Percentiles rank a stretch among this genome's conserved stretches.
These are phyloP conservation scores for Serendipita indica DNA, from an alignment of 768 basidiomycete species.

Conservation along the genomic window DNA sequence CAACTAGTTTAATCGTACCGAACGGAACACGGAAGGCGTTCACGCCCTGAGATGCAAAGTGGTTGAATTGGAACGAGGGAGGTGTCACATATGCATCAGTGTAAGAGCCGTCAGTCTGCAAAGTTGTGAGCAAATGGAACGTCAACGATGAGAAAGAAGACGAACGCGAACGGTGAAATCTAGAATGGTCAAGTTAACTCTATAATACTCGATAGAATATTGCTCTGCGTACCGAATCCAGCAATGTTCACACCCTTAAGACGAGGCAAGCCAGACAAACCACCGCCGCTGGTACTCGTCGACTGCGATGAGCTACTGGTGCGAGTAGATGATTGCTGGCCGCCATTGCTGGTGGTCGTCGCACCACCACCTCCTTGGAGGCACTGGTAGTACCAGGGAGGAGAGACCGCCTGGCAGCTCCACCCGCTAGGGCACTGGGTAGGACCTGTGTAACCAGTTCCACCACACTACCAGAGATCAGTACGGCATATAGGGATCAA, in stretches of 20 bases:
- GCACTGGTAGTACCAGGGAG: not conserved
- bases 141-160: conserved; percentile 16
- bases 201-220: conserved; percentile 18
- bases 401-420: not conserved
- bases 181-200: conserved; percentile 20
- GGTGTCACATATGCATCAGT: conserved; percentile 26
- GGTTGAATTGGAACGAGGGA: conserved; percentile 31
- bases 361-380: not conserved
- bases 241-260: conserved; percentile 37
- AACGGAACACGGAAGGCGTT: conserved; percentile 34
- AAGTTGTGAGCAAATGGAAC: not conserved
- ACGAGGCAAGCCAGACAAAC: conserved; percentile 21
- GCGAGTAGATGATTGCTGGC: not conserved
- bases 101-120: conserved; percentile 31
- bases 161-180: not conserved
- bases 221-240: conserved; percentile 29
- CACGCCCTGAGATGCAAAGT: conserved; percentile 35
- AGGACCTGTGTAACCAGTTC: too few relatives aligned
- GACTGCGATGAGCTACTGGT: not conserved
- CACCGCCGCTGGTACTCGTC: not conserved
- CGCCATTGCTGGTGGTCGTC: not conserved
- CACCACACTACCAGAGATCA: too few relatives aligned
- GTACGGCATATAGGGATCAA: too few relatives aligned
- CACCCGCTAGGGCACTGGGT: not conserved
- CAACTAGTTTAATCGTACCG: conserved; percentile 17